These are phyloP conservation scores for Crithidia expoeki DNA, from an alignment of 208 protist genomes.

Conservation along the genomic window DNA sequence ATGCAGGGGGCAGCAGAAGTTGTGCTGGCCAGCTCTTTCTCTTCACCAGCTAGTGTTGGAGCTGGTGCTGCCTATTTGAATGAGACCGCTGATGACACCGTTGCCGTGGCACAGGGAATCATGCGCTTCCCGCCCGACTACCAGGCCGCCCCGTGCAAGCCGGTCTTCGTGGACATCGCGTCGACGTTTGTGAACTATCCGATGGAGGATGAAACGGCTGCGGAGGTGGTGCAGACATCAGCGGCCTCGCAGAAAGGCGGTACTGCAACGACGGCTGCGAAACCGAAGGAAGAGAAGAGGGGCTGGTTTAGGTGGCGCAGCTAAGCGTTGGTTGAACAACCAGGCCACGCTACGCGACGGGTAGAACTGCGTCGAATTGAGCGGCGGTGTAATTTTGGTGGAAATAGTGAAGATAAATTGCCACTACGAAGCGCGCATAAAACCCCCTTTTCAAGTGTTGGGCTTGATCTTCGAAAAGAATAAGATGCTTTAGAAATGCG, in stretches of 20 bases:
- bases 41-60: neutral
- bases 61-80: slow-evolving; percentile 35
- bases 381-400: no score
- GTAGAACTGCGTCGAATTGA: no score
- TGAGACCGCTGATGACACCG: slow-evolving; percentile 37
- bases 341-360: no score
- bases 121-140: slow-evolving; percentile 83
- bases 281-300: slow-evolving; percentile 19
- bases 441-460: no score
- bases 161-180: slow-evolving; percentile 86
- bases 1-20: slow-evolving; percentile 47
- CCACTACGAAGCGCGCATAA: no score
- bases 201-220: slow-evolving; percentile 9
- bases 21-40: slow-evolving; percentile 26
- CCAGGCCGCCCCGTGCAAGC: slow-evolving; percentile 81
- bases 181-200: slow-evolving; percentile 80
- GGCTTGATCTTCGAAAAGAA: no score
- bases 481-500: no score
- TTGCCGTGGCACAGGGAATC: slow-evolving; percentile 62
- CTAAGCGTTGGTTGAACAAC: neutral
- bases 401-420: no score
- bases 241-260: neutral
- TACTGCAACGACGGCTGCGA: neutral
- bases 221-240: neutral
- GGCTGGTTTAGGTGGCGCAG: slow-evolving; percentile 32